Evolutionary conservation across 2,329 filamentous ascomycete species (phyloP), one percentile per base, ranked within the genome.

Genomic region (Ophiostoma quercus): DNA sequence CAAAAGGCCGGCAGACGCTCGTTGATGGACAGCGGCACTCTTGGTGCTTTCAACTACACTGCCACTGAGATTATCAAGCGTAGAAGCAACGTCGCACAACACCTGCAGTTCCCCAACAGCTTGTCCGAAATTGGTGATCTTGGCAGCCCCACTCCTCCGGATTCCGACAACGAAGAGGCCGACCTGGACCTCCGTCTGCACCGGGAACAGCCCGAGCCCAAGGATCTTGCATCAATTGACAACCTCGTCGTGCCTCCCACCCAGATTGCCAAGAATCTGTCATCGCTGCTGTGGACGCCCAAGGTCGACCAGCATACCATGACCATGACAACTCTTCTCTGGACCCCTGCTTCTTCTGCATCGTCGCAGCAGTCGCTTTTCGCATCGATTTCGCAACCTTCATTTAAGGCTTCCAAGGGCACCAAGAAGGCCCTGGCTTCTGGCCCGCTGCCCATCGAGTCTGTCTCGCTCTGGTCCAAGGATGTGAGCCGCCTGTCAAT

Each of bases 81-180:
- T 47, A 8, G 19, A 63, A 29, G 43, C 57, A 16, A 63, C 60
- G 32, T 51, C 34, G 32, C 32, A 65, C 66, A 65, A 39, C 66
- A 57, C 16, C 66, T 47, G 32, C 41, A 68, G 14, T 71, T 71
- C 16, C n/a, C 62, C 37, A 62, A 57, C 69, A 51, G 60, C 47
- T 37, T 80, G 1, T 78, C 75, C 80, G 39, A 75, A 80, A 74
- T 85, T 2, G 82, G 75, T 80, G 39, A 75, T 80, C 74, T 85
- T 1, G 82, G 80, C 51, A 86, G 83, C 73, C 84, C 84, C 41
- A 87, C 85, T 66, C 84, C 84, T 67, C 83, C 84, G 8, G 84
- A 87, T 68, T 85, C 82, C 19, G 81, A 84, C 70, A 79, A 81
- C 68, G 81, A 81, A 39, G 62, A 65, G 62, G 34, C 34, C n/a